These are phyloP conservation scores for Hordeum pubiflorum DNA, from an alignment of 202 grass and related monocot genomes.

Conservation along the genomic window DNA sequence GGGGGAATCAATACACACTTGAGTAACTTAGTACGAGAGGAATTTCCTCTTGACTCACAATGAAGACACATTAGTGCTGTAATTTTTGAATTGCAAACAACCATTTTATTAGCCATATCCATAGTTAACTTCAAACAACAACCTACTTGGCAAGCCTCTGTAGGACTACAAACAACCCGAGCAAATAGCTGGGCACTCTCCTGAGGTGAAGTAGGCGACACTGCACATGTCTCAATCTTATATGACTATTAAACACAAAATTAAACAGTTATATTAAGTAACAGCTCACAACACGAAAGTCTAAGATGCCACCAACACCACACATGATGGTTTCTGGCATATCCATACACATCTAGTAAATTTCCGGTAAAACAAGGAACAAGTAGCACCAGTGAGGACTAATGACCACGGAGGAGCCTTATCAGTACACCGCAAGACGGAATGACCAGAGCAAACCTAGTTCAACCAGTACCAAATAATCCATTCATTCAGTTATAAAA, in stretches of 20 bases:
- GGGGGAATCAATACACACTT: neutral
- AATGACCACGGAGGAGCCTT: neutral
- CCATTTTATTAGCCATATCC: neutral
- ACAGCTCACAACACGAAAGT: neutral
- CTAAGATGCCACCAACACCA: neutral
- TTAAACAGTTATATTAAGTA: neutral
- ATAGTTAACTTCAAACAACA: neutral
- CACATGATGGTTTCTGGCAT: neutral
- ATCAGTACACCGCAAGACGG: neutral
- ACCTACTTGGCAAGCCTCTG: neutral
- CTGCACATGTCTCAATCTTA: neutral
- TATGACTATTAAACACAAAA: neutral
- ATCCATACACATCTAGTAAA: neutral
- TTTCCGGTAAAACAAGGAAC: neutral
- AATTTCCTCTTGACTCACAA: neutral
- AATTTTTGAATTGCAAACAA: neutral
- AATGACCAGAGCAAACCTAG: neutral
- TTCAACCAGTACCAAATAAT: neutral
- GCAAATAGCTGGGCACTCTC: neutral
- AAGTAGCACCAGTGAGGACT: neutral
- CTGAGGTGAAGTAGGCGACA: neutral
- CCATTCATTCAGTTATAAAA: neutral
- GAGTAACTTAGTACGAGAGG: neutral
- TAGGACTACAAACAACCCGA: neutral
- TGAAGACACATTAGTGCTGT: neutral